These are phyloP conservation scores for Cicer arietinum DNA, from an alignment of 306 rosid genomes.

Conservation along the genomic window DNA sequence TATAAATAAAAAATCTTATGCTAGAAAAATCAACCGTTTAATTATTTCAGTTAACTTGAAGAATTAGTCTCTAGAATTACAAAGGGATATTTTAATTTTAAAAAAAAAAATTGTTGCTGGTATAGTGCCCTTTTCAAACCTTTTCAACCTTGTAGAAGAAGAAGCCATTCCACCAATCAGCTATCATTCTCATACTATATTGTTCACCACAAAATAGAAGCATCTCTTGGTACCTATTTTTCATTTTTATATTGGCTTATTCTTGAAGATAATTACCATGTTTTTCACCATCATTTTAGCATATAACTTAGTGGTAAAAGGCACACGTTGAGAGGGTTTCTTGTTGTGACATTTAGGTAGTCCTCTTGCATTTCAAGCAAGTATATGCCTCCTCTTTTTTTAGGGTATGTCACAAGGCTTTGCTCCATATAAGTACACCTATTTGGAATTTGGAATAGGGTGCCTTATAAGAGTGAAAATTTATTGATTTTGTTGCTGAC, in stretches of 20 bases:
- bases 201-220: slow-evolving; percentile 34
- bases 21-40: no score
- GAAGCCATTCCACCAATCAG: slow-evolving; percentile 72
- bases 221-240: slow-evolving; percentile 36
- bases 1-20: no score
- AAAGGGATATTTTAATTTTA: no score
- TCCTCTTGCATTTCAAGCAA: slow-evolving; percentile 64
- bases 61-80: no score
- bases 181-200: slow-evolving; percentile 55
- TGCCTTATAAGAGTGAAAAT: slow-evolving; percentile 74
- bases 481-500: slow-evolving; percentile 43
- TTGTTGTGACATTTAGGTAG: slow-evolving; percentile 49
- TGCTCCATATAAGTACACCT: slow-evolving; percentile 43
- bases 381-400: slow-evolving; percentile 32
- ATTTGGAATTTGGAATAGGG: slow-evolving; percentile 65
- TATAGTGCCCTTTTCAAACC: slow-evolving; percentile 69
- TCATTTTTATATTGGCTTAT: slow-evolving; percentile 36
- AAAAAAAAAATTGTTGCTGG: slow-evolving; percentile 46
- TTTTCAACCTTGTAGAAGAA: slow-evolving; percentile 61
- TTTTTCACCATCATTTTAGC: slow-evolving; percentile 33
- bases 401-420: slow-evolving; percentile 54
- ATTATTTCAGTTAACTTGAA: no score
- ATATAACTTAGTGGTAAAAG: slow-evolving; percentile 39
- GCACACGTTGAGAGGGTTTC: slow-evolving; percentile 40
- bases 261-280: slow-evolving; percentile 39